phyloP scores from a whole-genome alignment of 2,329 filamentous ascomycete species.

The Pseudocercospora crystallina region DNA sequence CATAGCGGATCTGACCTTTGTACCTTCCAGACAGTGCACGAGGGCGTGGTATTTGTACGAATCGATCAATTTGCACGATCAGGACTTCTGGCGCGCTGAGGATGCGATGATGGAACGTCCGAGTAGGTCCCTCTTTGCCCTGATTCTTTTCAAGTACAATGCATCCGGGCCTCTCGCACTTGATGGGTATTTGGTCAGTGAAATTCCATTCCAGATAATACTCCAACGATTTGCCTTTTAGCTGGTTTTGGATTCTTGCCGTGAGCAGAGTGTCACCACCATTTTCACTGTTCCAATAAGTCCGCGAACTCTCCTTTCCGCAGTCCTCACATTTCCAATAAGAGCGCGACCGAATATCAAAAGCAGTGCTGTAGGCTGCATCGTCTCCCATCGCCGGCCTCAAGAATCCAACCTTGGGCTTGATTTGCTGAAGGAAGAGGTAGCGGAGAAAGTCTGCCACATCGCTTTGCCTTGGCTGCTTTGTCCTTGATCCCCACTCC shows the following conservation, averaged over 20 bases:
- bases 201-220: background rate
- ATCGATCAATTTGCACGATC: background rate
- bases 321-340: background rate
- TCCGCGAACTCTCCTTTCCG: too few species aligned
- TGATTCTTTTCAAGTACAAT: background rate
- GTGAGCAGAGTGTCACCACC: background rate
- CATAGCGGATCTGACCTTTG: background rate
- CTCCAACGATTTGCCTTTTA: background rate
- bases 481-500: background rate
- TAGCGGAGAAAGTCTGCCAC: conserved; percentile 9
- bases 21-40: background rate
- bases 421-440: background rate
- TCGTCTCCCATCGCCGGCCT: background rate
- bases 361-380: background rate
- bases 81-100: background rate
- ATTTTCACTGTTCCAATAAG: background rate
- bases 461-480: conserved; percentile 3
- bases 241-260: background rate
- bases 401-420: background rate
- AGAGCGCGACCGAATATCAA: background rate
- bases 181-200: background rate
- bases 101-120: background rate
- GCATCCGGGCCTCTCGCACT: background rate
- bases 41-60: background rate
- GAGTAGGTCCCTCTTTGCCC: background rate